Evolutionary conservation across 352 stramenopile species (phyloP), one percentile per base, ranked within the genome.

Genomic region (Phytopythium vexans): DNA sequence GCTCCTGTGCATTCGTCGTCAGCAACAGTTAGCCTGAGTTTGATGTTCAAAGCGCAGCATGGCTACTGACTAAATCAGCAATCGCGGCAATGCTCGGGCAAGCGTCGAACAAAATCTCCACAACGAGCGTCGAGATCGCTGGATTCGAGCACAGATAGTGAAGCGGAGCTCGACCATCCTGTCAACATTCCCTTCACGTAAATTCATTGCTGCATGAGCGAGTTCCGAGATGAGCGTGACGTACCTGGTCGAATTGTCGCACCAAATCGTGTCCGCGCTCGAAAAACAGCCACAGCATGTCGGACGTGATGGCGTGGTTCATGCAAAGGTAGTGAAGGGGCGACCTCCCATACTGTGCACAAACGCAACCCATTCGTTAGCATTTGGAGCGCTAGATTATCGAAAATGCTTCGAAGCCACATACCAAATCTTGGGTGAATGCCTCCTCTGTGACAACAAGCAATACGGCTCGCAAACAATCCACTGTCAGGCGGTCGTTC

Each of bases 271-370:
- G 64, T 0, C 62, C 74, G 27, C 74, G 76, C 54, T 89, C 80
- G 33, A 88, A 82, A 39, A 91, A 86, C 10, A 89, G 62, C 80
- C 80, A 91, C 4, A 89, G 45, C 11, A 88, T 57, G 37, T 91
- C 74, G 3, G 79, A 55, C 6, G 72, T 72, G 40, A 91, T 63
- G 0, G 64, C 47, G 10, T 44, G 60, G 53, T 86, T 89, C 72
- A 84, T 83, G 44, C 77, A 89, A 12, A 87, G 40, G 37, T 91
- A 91, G 55, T 91, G 81, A 31, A 91, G 69, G 3, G 81, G 80
- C 10, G 77, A 86, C 44, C 67, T 63, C 0, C 58, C 76, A 53
- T 86, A 66, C 78, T 89, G 40, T 12, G 34, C 33, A 37, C 43
- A 42, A 42, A 42, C 33, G 11, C n/a, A 53, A 6, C 31, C 39